These are phyloP conservation scores for Mycocalia duriaeana DNA, from an alignment of 1,284 basidiomycete species.

Conservation along the genomic window DNA sequence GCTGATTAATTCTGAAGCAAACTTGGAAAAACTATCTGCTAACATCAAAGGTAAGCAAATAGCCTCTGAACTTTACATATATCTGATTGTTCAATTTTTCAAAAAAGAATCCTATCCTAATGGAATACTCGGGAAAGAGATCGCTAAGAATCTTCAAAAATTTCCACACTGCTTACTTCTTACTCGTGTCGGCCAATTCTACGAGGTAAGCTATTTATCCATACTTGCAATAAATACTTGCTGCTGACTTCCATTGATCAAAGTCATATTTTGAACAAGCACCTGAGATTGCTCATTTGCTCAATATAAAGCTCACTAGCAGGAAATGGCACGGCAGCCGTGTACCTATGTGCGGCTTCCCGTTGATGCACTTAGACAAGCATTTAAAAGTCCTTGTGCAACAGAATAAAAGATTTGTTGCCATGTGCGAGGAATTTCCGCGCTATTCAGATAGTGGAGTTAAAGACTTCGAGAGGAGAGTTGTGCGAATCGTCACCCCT, in stretches of 20 bases:
- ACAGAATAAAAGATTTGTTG: constrained; percentile 78
- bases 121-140: constrained; percentile 60
- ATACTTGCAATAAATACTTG: no score
- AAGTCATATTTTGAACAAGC: constrained; percentile 95
- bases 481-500: constrained; percentile 84
- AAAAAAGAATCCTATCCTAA: no score
- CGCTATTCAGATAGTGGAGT: constrained; percentile 35
- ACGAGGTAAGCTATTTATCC: constrained; percentile 74
- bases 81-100: no score
- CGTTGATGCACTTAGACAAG: constrained; percentile 79
- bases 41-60: no score
- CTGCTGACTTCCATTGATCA: not conserved
- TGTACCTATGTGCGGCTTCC: constrained; percentile 86
- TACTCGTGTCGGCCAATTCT: constrained; percentile 91
- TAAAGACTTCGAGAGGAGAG: constrained; percentile 69
- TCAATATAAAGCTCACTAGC: constrained; percentile 79
- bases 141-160: constrained; percentile 64
- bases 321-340: constrained; percentile 66
- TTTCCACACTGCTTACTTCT: constrained; percentile 88
- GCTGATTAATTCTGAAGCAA: no score
- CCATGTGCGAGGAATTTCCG: constrained; percentile 88
- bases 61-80: no score
- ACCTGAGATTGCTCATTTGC: constrained; percentile 64
- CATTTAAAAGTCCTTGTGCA: constrained; percentile 84
- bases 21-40: no score